Base-by-base conservation (phyloP, 768 basidiomycete genomes). In the Auriscalpium vulgare region DNA sequence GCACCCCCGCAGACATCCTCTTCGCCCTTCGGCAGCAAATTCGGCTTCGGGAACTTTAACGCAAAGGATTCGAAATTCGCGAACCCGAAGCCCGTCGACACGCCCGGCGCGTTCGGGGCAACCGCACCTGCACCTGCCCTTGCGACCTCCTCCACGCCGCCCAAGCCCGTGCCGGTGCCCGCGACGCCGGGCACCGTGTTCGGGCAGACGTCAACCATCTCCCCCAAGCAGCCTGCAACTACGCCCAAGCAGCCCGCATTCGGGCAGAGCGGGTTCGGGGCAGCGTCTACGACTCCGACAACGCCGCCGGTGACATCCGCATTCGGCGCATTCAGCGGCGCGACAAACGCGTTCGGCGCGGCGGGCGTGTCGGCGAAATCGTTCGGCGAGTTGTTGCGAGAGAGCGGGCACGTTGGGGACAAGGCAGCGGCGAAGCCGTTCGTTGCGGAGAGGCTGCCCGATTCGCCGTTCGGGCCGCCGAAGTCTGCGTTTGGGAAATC, bases 311-410 rank as follows among this genome's bases (percentile, higher is more conserved):
- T 67, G 11, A 57, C 62, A 0, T 71, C 72, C 21, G 76, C 75
- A 9, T 81, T 80, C 53, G 69, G 74, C n/a, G 66, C 66, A 1
- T 71, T 68, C 58, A 65, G 62, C 34, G 65, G 64, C 1, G 51
- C 70, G 4, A 57, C 70, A 0, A 68, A 67, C 44, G 73, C 75
- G 1, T 81, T 85, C 56, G 67, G 71, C 4, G 69, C 75, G 14
- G 62, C 74, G 7, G 73, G 70, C 0, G 68, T 71, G 1, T 70
- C 72, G 37, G 57, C 60, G 23, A 79, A 77, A 60, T 80, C 87
- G 0, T 91, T 86, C 60, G 68, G 72, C n/a, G 83, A 88, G 34
- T 63, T 88, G 47, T 68, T 88, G 56, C 78, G 81, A 64, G 66
- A 60, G 14, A 71, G 49, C 11, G 37, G 61, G 37, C 35, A 62